Evolutionary conservation across 257 asterid species (phyloP).

Genomic region (Solanum megistacrolobum): DNA sequence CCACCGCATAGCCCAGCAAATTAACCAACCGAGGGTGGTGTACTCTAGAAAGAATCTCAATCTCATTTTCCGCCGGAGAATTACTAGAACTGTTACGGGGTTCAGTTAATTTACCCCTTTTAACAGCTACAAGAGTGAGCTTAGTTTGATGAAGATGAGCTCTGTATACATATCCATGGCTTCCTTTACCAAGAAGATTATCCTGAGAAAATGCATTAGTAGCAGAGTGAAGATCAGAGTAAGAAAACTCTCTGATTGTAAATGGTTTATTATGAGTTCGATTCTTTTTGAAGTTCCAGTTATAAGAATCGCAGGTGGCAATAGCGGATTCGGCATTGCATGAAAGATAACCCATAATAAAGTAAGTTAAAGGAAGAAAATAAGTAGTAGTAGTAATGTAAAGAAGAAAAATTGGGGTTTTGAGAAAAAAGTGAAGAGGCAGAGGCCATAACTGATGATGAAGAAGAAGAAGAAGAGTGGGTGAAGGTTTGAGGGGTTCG

Average conservation of each 20-base stretch:
- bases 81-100: background rate
- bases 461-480: background rate
- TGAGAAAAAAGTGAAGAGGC: background rate
- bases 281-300: conserved; percentile 30
- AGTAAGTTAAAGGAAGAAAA: background rate
- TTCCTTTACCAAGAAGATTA: conserved; percentile 74
- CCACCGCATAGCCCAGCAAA: conserved; percentile 47
- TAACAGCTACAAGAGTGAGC: conserved; percentile 48
- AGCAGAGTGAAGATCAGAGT: conserved; percentile 50
- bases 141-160: conserved; percentile 30
- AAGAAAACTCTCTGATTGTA: conserved; percentile 29
- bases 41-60: conserved; percentile 54
- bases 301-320: conserved; percentile 55
- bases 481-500: conserved; percentile 7
- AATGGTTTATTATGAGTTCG: conserved; percentile 12
- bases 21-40: conserved; percentile 59
- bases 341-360: conserved; percentile 64
- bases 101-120: conserved; percentile 26
- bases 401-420: background rate
- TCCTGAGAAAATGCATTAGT: conserved; percentile 54
- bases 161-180: conserved; percentile 69
- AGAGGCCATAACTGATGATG: conserved; percentile 30
- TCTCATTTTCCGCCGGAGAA: conserved; percentile 52
- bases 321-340: conserved; percentile 64
- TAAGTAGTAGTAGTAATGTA: background rate